Evolutionary conservation across 1,139 yeast genomes (phyloP), one percentile per base, ranked within the genome.

Genomic region (Tardiomyces digboiensis): DNA sequence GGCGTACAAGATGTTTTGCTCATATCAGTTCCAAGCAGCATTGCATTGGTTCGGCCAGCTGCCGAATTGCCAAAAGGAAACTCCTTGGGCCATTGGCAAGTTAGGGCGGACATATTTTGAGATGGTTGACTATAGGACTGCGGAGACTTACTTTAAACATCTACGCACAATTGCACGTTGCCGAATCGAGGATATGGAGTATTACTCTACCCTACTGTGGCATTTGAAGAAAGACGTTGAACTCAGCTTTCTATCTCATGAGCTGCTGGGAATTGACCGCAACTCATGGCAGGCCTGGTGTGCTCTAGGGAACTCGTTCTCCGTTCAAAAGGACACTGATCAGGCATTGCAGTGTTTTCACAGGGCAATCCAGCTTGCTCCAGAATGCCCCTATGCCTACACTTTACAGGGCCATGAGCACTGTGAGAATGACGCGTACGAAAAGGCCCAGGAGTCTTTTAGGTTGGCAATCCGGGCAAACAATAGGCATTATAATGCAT

Each of bases 321-420:
- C 97, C 12, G 68, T 89, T 37, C 79, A 77, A 36, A 72, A 87
- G 50, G 97, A 91, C 55, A 85, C 94, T 2, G 95, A 85, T 51
- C 95, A 86, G 59, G 96, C 98, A 0, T 79, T 89, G 39, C 80
- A 80, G 56, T 87, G 96, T 58, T 88, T 93, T 64, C 78, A 79
- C 50, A 78, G 88, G 49, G 91, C 97, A 1, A 75, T 80, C 2
- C 78, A 78, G 49, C 60, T 83, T 18, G 81, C 85, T 57, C 78
- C 80, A n/a, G 69, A 67, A 21, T 85, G 86, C 60, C 81, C 93
- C 0, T 91, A 91, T 60, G 96, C 96, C 1, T 84, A 86, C 59
- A 89, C 97, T 0, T 71, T 93, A 46, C 88, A 85, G 65, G 99
- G 97, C 0, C 98, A 93, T 62, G 99, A 93, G 64, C 80, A 77